Conservation (phyloP, 2,329 filamentous ascomycete species). For the Exophiala spinifera region DNA sequence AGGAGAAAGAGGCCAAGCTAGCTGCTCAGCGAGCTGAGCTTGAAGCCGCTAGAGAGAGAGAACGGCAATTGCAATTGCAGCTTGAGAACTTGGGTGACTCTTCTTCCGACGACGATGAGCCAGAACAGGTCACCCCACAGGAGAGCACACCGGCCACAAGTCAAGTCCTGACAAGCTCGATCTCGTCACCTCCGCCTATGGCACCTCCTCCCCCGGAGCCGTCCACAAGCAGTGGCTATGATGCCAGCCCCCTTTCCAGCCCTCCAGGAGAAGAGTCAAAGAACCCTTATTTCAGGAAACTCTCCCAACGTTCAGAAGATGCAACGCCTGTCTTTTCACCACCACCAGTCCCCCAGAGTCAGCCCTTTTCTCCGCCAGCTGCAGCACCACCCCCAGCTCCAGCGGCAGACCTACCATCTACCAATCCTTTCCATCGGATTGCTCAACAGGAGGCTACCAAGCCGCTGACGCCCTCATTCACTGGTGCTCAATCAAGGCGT, state of each 20-base stretch:
- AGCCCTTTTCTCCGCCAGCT: slow-evolving; percentile 37
- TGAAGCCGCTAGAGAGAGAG: slow-evolving; percentile 83
- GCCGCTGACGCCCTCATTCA: slow-evolving; percentile 50
- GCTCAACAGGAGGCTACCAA: slow-evolving; percentile 53
- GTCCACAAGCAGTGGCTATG: slow-evolving; percentile 50
- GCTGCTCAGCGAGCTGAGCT: slow-evolving; percentile 86
- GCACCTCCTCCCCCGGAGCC: slow-evolving; percentile 32
- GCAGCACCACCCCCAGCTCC: slow-evolving; percentile 39
- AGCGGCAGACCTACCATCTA: slow-evolving; percentile 61
- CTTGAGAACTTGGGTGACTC: slow-evolving; percentile 76
- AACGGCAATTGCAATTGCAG: slow-evolving; percentile 83
- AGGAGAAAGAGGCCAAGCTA: slow-evolving; percentile 81
- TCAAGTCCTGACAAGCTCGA: slow-evolving; percentile 46
- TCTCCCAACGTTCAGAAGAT: slow-evolving; percentile 63
- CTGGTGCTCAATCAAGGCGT: slow-evolving; percentile 49
- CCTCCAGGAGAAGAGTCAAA: slow-evolving; percentile 69
- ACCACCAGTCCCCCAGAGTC: slow-evolving; percentile 44
- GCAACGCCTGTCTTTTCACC: slow-evolving; percentile 39
- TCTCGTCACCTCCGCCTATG: slow-evolving; percentile 33
- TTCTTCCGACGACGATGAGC: slow-evolving; percentile 70
- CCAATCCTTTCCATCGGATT: slow-evolving; percentile 92
- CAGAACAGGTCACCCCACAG: slow-evolving; percentile 64
- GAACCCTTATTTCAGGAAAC: slow-evolving; percentile 92
- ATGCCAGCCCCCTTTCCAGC: slow-evolving; percentile 50
- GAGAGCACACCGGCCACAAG: slow-evolving; percentile 59